phyloP scores from a whole-genome alignment of 1,139 yeast genomes.

The Saccharomyces uvarum region DNA sequence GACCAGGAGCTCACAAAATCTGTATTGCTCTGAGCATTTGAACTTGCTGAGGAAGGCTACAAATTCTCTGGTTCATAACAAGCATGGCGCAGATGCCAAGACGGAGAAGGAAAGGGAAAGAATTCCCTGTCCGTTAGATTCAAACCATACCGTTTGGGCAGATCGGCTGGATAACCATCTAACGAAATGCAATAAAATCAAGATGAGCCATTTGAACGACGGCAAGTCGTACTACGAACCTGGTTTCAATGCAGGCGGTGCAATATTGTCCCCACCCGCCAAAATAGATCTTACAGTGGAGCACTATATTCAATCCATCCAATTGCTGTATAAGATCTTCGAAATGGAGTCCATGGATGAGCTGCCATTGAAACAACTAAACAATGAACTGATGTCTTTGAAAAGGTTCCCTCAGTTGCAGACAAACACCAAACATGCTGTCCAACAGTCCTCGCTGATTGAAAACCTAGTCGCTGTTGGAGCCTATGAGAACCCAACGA shows the following conservation, averaged over 20 bases:
- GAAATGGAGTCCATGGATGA: constrained; percentile 19
- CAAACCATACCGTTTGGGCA: constrained; percentile 65
- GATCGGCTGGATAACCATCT: constrained; percentile 50
- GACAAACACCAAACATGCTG: constrained; percentile 63
- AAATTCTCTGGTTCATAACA: not conserved
- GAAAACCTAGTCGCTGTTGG: constrained; percentile 51
- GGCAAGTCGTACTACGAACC: constrained; percentile 19
- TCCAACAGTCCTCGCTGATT: constrained; percentile 74
- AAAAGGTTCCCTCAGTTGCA: constrained; percentile 39
- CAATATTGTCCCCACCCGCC: not conserved
- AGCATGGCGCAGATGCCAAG: not conserved
- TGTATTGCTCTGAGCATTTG: constrained; percentile 26
- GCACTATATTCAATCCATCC: not conserved
- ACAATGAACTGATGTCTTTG: constrained; percentile 24
- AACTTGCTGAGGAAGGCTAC: constrained; percentile 5
- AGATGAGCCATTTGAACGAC: constrained; percentile 37
- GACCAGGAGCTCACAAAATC: constrained; percentile 14
- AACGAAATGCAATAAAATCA: constrained; percentile 50
- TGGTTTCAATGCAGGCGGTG: constrained; percentile 16
- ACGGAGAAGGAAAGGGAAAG: constrained; percentile 27
- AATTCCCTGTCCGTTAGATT: constrained; percentile 72
- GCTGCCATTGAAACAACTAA: constrained; percentile 16
- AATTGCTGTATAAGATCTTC: constrained; percentile 13
- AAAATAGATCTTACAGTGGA: constrained; percentile 3
- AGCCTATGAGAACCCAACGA: constrained; percentile 33